phyloP scores from a whole-genome alignment of 306 rosid genomes.

The Acacia crassicarpa region DNA sequence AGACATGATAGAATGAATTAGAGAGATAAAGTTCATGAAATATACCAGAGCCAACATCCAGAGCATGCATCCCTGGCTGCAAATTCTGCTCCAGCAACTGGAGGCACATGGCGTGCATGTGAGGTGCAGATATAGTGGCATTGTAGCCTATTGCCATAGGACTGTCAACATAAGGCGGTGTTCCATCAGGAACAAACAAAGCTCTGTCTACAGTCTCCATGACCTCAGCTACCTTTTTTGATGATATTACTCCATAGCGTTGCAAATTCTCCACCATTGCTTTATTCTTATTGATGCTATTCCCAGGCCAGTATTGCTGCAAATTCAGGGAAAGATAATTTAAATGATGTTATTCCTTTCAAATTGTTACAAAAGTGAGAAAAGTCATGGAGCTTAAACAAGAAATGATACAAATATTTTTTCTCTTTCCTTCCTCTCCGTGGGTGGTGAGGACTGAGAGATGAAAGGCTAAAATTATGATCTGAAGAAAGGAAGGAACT shows the following conservation, averaged over 20 bases:
- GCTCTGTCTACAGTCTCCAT: slow-evolving; percentile 84
- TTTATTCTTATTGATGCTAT: slow-evolving; percentile 56
- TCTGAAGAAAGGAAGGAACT: not conserved
- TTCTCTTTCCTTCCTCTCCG: slow-evolving; percentile 17
- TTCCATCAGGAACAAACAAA: slow-evolving; percentile 75
- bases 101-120: slow-evolving; percentile 96
- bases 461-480: not conserved
- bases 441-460: not conserved
- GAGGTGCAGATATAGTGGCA: slow-evolving; percentile 98
- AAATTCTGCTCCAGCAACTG: slow-evolving; percentile 78
- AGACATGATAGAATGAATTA: slow-evolving; percentile 1
- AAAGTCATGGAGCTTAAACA: not conserved
- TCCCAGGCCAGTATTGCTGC: slow-evolving; percentile 66
- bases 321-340: not conserved
- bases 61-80: slow-evolving; percentile 91
- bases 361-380: not conserved
- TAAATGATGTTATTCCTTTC: not conserved
- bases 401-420: not conserved
- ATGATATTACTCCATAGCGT: slow-evolving; percentile 63
- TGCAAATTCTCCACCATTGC: slow-evolving; percentile 84
- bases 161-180: slow-evolving; percentile 66
- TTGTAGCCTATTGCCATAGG: slow-evolving; percentile 91
- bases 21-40: not conserved
- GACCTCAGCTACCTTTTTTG: slow-evolving; percentile 71
- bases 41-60: slow-evolving; percentile 92